Percentiles rank a stretch among this genome's conserved stretches.
Evolutionary conservation across 257 asterid species (phyloP).

Genomic region (Verbascum thapsus): DNA sequence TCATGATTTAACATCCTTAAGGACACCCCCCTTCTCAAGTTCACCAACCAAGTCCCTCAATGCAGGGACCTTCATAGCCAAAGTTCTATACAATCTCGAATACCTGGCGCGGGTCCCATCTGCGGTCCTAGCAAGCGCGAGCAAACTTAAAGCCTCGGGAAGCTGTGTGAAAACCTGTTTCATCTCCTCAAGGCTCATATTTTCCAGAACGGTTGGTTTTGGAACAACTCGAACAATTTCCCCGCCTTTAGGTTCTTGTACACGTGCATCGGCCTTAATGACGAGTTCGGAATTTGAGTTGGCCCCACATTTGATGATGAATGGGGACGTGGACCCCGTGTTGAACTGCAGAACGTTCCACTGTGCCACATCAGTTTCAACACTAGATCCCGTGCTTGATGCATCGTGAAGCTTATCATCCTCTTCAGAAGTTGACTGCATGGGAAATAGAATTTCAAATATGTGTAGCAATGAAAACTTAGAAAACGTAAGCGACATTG

Average conservation of each 20-base stretch:
- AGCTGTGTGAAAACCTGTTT: constrained; percentile 71
- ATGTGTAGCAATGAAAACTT: not conserved
- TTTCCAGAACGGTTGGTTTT: constrained; percentile 71
- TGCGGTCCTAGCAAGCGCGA: constrained; percentile 90
- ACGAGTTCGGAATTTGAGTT: constrained; percentile 90
- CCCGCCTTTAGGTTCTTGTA: constrained; percentile 92
- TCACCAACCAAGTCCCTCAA: constrained; percentile 85
- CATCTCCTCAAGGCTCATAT: constrained; percentile 75
- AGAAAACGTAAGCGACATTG: not conserved
- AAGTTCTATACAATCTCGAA: constrained; percentile 88
- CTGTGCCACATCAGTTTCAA: constrained; percentile 91
- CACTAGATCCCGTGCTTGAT: constrained; percentile 40
- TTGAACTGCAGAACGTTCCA: constrained; percentile 97
- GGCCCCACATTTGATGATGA: constrained; percentile 95
- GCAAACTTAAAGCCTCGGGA: constrained; percentile 86
- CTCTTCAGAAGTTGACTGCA: constrained; percentile 79
- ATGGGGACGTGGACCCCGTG: constrained; percentile 89
- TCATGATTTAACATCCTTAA: constrained; percentile 73
- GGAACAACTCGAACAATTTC: constrained; percentile 91
- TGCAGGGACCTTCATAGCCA: constrained; percentile 97
- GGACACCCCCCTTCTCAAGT: constrained; percentile 86
- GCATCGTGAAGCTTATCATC: constrained; percentile 59
- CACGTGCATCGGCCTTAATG: constrained; percentile 83
- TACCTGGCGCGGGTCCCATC: constrained; percentile 99
- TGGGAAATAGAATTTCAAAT: constrained; percentile 18